Base-by-base conservation (phyloP, 495 filamentous ascomycete genomes). In the Amphirosellinia nigrospora region DNA sequence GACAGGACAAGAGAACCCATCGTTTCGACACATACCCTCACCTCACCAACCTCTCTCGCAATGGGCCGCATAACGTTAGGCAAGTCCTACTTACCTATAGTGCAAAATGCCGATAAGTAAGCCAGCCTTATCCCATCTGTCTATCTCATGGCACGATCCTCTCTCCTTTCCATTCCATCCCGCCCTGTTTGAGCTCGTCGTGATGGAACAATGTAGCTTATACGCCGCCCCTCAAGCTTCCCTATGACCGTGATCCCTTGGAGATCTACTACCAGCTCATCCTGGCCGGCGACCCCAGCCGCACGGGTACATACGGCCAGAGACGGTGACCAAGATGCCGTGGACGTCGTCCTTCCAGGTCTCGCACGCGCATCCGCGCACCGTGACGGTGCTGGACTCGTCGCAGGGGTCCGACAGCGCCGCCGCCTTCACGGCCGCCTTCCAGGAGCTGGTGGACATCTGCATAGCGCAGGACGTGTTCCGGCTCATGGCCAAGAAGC, bases 241-340 rank as follows among this genome's bases (percentile, higher is more conserved):
- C 74, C 16, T 78, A 78, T 45, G 74, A 76, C 39, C 68, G 65
- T 26, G 53, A 69, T n/a, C 64, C 64, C 4, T 13, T 50, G 4
- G 72, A 74, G 36, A 62, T 21, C 48, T 76, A 80, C 30, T 83
- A 82, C 62, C 72, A 71, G 34, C 74, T 83, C 21, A 69, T 76
- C 26, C 67, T 83, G 2, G 73, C 76, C 53, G 66, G 74, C 59
- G 80, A 83, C 48, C 58, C 74, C 11, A 74, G 39, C 75, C 75
- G 34, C 84, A 86, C 68, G 84, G 84, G 45, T 82, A 81, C 64
- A 71, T 86, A 39, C 78, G 81, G 21, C 78, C 77, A 3, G 72
- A 73, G 58, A 82, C 72, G n/a, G 80, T 85, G 21, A 53, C 74
- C 43, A 79, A 80, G 60, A 84, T 86, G 79, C 83, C 83, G 9